phyloP scores from a whole-genome alignment of 805 yeast genomes.

The Metschnikowia corniflorae region DNA sequence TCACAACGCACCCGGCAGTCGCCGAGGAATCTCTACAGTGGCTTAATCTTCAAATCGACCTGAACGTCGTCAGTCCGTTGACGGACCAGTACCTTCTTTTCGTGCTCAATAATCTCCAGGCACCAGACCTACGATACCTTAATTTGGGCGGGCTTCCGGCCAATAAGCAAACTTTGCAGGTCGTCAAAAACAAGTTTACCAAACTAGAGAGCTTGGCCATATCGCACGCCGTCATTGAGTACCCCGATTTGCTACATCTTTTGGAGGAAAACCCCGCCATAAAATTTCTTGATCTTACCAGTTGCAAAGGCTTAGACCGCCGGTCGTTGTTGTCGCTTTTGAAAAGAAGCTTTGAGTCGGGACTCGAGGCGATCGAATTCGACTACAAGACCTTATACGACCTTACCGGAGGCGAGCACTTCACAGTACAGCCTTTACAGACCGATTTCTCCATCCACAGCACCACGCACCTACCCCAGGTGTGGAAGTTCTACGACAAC shows the following conservation, averaged over 20 bases:
- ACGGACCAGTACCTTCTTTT: constrained; percentile 46
- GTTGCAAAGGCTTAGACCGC: constrained; percentile 54
- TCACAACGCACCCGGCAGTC: constrained; percentile 68
- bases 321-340: constrained; percentile 45
- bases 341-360: constrained; percentile 24
- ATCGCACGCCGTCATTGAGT: constrained; percentile 35
- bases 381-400: constrained; percentile 54
- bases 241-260: constrained; percentile 36
- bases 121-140: constrained; percentile 45
- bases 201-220: constrained; percentile 41
- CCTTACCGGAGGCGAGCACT: constrained; percentile 37
- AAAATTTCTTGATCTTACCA: constrained; percentile 62
- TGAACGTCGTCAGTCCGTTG: constrained; percentile 59
- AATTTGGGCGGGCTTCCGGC: constrained; percentile 68
- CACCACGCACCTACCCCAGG: constrained; percentile 26
- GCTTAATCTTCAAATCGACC: constrained; percentile 64
- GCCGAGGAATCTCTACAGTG: constrained; percentile 49
- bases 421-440: constrained; percentile 29
- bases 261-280: constrained; percentile 34
- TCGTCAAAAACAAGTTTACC: constrained; percentile 39
- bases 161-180: constrained; percentile 33
- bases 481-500: constrained; percentile 53
- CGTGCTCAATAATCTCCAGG: constrained; percentile 42
- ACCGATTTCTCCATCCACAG: constrained; percentile 25
- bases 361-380: constrained; percentile 61